Percentiles rank a stretch among this genome's conserved stretches.
phyloP scores from a whole-genome alignment of 441 rosid genomes.

The Isatis lusitanica region DNA sequence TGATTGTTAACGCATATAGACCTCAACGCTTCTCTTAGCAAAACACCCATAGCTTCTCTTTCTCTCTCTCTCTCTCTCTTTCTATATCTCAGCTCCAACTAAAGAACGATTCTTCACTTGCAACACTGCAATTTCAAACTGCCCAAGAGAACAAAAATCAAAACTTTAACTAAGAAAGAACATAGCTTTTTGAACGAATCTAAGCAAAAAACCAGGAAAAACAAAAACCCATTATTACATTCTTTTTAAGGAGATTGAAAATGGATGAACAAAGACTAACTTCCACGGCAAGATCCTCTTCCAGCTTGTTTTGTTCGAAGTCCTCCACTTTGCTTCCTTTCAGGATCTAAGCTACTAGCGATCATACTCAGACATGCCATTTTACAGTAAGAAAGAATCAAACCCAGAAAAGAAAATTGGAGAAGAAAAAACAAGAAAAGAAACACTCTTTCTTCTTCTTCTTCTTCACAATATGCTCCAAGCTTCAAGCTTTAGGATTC shows the following conservation, averaged over 20 bases:
- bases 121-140: slow-evolving; percentile 35
- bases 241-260: slow-evolving; percentile 28
- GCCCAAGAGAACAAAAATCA: slow-evolving; percentile 13
- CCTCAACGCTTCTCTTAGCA: slow-evolving; percentile 75
- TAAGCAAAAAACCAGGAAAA: background rate
- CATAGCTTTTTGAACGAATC: background rate
- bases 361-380: slow-evolving; percentile 67
- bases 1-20: slow-evolving; percentile 66
- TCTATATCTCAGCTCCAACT: background rate
- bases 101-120: slow-evolving; percentile 27
- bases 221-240: slow-evolving; percentile 18
- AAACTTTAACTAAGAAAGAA: background rate
- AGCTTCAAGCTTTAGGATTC: slow-evolving; percentile 72
- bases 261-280: slow-evolving; percentile 53
- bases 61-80: background rate
- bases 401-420: background rate
- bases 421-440: no score
- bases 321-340: slow-evolving; percentile 89
- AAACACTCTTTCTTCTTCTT: background rate
- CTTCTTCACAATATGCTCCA: slow-evolving; percentile 60
- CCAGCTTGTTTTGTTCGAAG: slow-evolving; percentile 96
- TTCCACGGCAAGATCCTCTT: slow-evolving; percentile 96
- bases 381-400: background rate
- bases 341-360: slow-evolving; percentile 86
- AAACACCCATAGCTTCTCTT: slow-evolving; percentile 49